These are phyloP conservation scores for Helicostylum pulchrum DNA, from an alignment of 192 early-diverging fungal species.

Conservation along the genomic window DNA sequence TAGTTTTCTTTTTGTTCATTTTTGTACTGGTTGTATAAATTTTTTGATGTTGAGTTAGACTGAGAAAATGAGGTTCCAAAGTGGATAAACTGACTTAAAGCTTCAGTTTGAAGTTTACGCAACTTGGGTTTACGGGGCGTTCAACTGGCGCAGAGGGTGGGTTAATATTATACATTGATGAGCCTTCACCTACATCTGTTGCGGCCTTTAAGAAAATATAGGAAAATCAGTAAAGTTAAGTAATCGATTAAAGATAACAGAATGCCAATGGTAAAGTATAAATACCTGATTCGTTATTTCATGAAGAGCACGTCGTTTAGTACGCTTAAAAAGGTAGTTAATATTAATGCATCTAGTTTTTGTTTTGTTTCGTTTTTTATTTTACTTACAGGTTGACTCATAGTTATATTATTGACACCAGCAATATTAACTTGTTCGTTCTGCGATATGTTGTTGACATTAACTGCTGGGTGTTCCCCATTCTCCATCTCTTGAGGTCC, in stretches of 20 bases:
- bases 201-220: neutral
- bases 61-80: constrained; percentile 3
- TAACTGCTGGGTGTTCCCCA: neutral
- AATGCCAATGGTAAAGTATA: neutral
- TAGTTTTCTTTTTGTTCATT: constrained; percentile 2
- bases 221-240: constrained; percentile 6
- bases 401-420: constrained; percentile 3
- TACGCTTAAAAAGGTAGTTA: constrained; percentile 10
- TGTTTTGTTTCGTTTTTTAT: constrained; percentile 6
- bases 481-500: constrained; percentile 6
- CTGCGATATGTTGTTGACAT: constrained; percentile 2
- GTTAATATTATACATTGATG: neutral
- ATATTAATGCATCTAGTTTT: constrained; percentile 2
- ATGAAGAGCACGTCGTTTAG: constrained; percentile 3
- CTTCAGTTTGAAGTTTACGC: neutral
- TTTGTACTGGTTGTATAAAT: neutral
- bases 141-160: neutral
- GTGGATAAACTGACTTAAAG: constrained; percentile 1
- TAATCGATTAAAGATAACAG: neutral
- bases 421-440: constrained; percentile 4
- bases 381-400: constrained; percentile 6
- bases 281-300: constrained; percentile 9
- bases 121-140: constrained; percentile 2
- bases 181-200: neutral
- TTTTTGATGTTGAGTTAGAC: neutral